Conservation (phyloP, 805 yeast genomes). For the Jamesozyma lodderae region DNA sequence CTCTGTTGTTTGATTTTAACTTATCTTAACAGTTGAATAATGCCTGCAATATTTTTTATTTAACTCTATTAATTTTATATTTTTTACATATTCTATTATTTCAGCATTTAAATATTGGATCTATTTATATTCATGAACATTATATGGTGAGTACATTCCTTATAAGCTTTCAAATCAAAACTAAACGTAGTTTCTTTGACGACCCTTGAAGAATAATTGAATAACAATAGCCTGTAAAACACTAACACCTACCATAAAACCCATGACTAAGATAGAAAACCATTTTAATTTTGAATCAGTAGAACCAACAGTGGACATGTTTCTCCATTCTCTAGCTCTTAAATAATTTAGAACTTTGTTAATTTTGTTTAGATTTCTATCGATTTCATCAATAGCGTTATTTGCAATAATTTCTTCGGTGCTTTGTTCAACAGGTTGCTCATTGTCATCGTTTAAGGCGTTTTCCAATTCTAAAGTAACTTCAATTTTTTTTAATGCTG, state of each 20-base stretch:
- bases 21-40: constrained; percentile 13
- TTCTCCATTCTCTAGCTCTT: constrained; percentile 94
- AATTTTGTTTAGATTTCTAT: constrained; percentile 48
- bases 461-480: constrained; percentile 47
- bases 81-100: neutral
- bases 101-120: neutral
- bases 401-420: constrained; percentile 45
- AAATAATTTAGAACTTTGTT: constrained; percentile 67
- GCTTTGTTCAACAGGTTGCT: constrained; percentile 13
- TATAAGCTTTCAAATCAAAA: neutral
- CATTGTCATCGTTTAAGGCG: constrained; percentile 10
- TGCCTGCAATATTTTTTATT: neutral
- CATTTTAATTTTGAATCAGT: constrained; percentile 73
- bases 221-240: constrained; percentile 70
- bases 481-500: constrained; percentile 57
- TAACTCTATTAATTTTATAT: too few species aligned
- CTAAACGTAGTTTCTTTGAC: constrained; percentile 34
- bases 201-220: constrained; percentile 63
- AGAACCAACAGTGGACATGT: constrained; percentile 80
- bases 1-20: constrained; percentile 19
- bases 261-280: constrained; percentile 62
- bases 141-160: neutral
- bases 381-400: constrained; percentile 48
- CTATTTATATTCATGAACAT: neutral
- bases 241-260: constrained; percentile 70